Evolutionary conservation across 306 rosid species (phyloP).

Genomic region (Alnus rubra): DNA sequence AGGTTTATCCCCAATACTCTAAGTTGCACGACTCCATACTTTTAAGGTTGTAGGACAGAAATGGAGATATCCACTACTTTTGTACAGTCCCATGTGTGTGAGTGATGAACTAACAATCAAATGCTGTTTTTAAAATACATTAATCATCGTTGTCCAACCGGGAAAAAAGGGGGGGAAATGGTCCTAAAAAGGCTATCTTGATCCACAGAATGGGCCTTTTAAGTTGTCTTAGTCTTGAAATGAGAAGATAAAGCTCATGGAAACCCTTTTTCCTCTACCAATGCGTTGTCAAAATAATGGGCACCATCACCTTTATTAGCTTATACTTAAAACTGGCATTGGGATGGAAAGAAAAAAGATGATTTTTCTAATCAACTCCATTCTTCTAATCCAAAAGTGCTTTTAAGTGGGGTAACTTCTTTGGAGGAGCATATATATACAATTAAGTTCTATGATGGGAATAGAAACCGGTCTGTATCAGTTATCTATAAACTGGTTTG

Average conservation of each 20-base stretch:
- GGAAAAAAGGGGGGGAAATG: not conserved
- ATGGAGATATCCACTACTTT: not conserved
- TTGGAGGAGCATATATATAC: slow-evolving; percentile 8
- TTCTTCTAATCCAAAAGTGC: slow-evolving; percentile 24
- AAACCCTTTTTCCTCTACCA: slow-evolving; percentile 27
- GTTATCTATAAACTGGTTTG: too few species aligned
- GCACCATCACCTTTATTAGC: slow-evolving; percentile 40
- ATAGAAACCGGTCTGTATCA: too few species aligned
- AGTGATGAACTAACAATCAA: slow-evolving; percentile 27
- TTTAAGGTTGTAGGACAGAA: slow-evolving; percentile 4
- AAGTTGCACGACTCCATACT: too few species aligned
- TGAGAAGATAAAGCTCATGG: slow-evolving; percentile 21
- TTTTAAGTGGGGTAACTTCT: slow-evolving; percentile 20
- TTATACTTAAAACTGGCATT: slow-evolving; percentile 30
- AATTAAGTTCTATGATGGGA: slow-evolving; percentile 23
- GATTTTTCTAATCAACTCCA: slow-evolving; percentile 30
- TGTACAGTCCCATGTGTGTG: slow-evolving; percentile 29
- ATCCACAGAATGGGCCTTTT: slow-evolving; percentile 16
- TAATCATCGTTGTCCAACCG: slow-evolving; percentile 28
- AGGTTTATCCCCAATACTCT: too few species aligned
- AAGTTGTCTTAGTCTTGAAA: slow-evolving; percentile 15
- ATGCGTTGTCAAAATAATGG: slow-evolving; percentile 56
- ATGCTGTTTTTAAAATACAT: slow-evolving; percentile 21
- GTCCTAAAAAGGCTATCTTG: slow-evolving; percentile 7
- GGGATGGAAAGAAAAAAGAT: slow-evolving; percentile 28